Conservation (phyloP, 352 stramenopile genomes). For the Blastocystis sp. region DNA sequence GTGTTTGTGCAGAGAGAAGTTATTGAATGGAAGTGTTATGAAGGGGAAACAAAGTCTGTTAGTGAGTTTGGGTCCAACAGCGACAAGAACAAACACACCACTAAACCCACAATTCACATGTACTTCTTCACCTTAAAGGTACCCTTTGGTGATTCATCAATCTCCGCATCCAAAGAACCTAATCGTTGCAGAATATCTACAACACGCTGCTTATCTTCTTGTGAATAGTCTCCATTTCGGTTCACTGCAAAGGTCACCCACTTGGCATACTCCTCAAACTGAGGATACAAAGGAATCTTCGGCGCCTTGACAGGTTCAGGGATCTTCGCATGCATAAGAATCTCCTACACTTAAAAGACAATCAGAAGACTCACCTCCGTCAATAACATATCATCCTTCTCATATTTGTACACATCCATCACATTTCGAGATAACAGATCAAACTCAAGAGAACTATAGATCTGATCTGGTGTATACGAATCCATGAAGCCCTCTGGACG, state of each 20-base stretch:
- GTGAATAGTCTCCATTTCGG: constrained; percentile 24
- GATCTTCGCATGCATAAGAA: constrained; percentile 47
- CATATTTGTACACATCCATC: constrained; percentile 60
- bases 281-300: constrained; percentile 10
- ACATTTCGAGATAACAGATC: constrained; percentile 39
- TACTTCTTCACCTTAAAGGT: constrained; percentile 40
- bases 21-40: not conserved
- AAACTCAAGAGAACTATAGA: constrained; percentile 37
- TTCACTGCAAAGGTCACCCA: constrained; percentile 35
- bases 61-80: too few species aligned
- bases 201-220: constrained; percentile 57
- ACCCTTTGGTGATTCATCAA: constrained; percentile 47
- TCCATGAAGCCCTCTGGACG: not conserved
- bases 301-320: not conserved
- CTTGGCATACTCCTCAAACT: constrained; percentile 45
- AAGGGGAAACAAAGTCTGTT: too few species aligned
- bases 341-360: constrained; percentile 6
- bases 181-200: constrained; percentile 7
- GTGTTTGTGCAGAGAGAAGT: not conserved
- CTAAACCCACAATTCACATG: constrained; percentile 20
- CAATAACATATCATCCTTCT: constrained; percentile 56
- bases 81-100: not conserved
- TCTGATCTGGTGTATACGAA: constrained; percentile 38
- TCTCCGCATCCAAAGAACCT: constrained; percentile 18
- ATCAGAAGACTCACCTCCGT: not conserved